phyloP scores from a whole-genome alignment of 2,329 filamentous ascomycete species.

The Fusarium sp. region DNA sequence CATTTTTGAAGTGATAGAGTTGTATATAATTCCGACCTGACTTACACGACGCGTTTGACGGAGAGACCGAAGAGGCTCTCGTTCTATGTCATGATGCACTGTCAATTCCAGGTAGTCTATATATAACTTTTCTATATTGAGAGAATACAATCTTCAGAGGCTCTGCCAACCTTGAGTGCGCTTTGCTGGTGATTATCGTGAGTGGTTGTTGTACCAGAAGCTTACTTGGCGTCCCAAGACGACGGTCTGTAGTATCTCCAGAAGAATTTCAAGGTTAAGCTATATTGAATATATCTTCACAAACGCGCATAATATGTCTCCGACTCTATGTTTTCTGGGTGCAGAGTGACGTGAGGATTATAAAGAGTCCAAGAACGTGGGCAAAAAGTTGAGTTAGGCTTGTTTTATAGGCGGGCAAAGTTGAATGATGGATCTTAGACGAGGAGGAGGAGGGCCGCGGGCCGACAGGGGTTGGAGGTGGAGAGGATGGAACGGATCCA shows the following conservation, averaged over 20 bases:
- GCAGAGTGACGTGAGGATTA: constrained; percentile 60
- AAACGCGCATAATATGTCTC: background rate
- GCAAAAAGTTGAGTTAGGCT: constrained; percentile 48
- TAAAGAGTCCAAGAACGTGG: constrained; percentile 75
- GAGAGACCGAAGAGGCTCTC: constrained; percentile 1
- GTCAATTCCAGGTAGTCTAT: background rate
- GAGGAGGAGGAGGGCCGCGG: constrained; percentile 36
- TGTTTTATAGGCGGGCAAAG: constrained; percentile 49
- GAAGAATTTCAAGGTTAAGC: constrained; percentile 6
- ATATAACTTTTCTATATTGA: background rate
- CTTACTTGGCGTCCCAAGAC: constrained; percentile 25
- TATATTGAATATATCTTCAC: constrained; percentile 26
- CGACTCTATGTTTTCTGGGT: constrained; percentile 43
- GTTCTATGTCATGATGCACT: constrained; percentile 32
- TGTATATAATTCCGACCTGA: background rate
- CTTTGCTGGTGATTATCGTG: constrained; percentile 5
- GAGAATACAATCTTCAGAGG: background rate
- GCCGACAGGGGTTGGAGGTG: constrained; percentile 32
- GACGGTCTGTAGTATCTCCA: constrained; percentile 27
- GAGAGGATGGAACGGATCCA: constrained; percentile 27
- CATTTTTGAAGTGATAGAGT: background rate
- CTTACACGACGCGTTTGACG: constrained; percentile 25
- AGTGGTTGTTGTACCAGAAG: constrained; percentile 20
- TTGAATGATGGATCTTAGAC: constrained; percentile 48
- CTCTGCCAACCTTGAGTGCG: background rate